phyloP scores from a whole-genome alignment of 2,329 filamentous ascomycete species.

The Grosmannia penicillata region DNA sequence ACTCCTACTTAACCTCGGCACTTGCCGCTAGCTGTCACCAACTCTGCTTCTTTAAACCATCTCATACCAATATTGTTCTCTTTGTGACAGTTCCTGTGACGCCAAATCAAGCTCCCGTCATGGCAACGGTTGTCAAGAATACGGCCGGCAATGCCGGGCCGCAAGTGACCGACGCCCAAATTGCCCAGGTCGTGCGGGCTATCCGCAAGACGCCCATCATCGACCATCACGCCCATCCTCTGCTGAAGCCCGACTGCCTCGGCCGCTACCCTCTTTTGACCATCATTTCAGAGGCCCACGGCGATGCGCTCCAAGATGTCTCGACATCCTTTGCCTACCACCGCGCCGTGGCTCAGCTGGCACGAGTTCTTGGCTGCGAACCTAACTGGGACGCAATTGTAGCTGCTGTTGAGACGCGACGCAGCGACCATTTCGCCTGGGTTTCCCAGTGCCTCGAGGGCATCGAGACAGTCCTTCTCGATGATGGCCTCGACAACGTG shows the following conservation, averaged over 20 bases:
- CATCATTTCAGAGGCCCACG: slow-evolving; percentile 60
- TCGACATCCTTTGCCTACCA: slow-evolving; percentile 51
- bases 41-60: no score
- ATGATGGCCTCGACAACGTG: slow-evolving; percentile 52
- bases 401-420: slow-evolving; percentile 26
- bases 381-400: slow-evolving; percentile 44
- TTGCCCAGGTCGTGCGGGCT: slow-evolving; percentile 19
- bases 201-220: slow-evolving; percentile 48
- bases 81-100: no score
- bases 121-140: not conserved
- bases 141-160: not conserved
- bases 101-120: no score
- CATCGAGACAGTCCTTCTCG: slow-evolving; percentile 61
- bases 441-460: slow-evolving; percentile 51
- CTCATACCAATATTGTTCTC: no score
- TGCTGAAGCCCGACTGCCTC: slow-evolving; percentile 38
- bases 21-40: no score
- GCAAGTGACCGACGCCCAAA: slow-evolving; percentile 11
- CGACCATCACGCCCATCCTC: slow-evolving; percentile 59
- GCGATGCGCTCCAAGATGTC: slow-evolving; percentile 48
- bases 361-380: slow-evolving; percentile 46
- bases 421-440: slow-evolving; percentile 36
- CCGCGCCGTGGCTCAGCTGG: slow-evolving; percentile 54
- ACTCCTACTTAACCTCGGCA: no score
- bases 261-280: slow-evolving; percentile 35